These are phyloP conservation scores for Angomonas deanei DNA, from an alignment of 208 protist genomes.

Conservation along the genomic window DNA sequence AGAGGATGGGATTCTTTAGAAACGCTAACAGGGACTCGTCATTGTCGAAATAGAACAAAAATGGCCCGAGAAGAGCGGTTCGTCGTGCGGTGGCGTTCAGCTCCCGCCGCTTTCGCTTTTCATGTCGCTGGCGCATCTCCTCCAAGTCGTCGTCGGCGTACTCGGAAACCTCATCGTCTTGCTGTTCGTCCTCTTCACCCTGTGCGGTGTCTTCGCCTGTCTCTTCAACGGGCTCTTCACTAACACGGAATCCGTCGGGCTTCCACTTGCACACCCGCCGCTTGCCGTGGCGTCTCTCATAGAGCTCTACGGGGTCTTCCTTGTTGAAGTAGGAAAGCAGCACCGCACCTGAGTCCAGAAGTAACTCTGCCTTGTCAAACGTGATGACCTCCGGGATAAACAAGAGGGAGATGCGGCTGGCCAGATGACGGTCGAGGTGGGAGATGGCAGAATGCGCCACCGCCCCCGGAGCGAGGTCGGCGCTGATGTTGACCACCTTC, in stretches of 20 bases:
- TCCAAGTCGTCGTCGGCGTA: constrained; percentile 63
- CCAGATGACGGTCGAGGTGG: constrained; percentile 41
- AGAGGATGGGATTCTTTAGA: constrained; percentile 63
- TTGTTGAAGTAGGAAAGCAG: constrained; percentile 58
- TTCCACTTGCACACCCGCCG: constrained; percentile 46
- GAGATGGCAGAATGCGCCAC: constrained; percentile 41
- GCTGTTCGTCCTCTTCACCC: not conserved
- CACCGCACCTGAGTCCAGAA: constrained; percentile 34
- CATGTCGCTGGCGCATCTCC: constrained; percentile 45
- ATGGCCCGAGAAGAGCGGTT: constrained; percentile 40
- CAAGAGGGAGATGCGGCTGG: constrained; percentile 75
- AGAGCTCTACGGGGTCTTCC: constrained; percentile 62
- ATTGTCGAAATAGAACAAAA: constrained; percentile 73
- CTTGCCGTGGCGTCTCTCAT: constrained; percentile 35
- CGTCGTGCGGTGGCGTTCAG: constrained; percentile 30
- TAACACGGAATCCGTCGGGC: constrained; percentile 18
- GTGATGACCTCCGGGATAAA: constrained; percentile 54
- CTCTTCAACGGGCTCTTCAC: constrained; percentile 10
- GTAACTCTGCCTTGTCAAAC: constrained; percentile 42
- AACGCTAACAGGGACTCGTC: constrained; percentile 57
- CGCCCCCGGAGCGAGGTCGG: constrained; percentile 46
- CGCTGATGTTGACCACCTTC: constrained; percentile 44
- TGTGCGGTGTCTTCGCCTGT: not conserved
- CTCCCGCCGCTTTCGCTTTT: constrained; percentile 19
- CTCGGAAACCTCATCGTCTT: constrained; percentile 49